A percentile compares a stretch with the other conserved stretches of the same genome.
phyloP scores from a whole-genome alignment of 768 basidiomycete genomes.

The Psilocybe cyanescens region DNA sequence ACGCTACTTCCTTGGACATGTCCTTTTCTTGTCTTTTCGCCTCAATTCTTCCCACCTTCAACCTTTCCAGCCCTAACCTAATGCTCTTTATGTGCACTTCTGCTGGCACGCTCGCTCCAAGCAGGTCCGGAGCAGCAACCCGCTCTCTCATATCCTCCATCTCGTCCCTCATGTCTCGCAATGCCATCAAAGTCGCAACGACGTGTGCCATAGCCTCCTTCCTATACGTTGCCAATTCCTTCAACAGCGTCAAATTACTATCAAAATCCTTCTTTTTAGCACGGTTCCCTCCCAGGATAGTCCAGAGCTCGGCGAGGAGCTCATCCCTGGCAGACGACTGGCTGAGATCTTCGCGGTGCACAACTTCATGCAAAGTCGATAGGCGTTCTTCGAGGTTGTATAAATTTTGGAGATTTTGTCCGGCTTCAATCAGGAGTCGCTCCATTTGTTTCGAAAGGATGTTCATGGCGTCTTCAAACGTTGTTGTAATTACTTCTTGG shows the following conservation, averaged over 20 bases:
- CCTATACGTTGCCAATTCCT: slow-evolving; percentile 58
- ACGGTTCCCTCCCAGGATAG: slow-evolving; percentile 65
- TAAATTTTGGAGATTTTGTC: slow-evolving; percentile 57
- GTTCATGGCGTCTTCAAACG: slow-evolving; percentile 68
- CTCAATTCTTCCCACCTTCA: slow-evolving; percentile 60
- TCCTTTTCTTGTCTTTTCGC: slow-evolving; percentile 53
- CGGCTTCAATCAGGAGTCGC: slow-evolving; percentile 70
- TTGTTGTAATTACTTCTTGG: slow-evolving; percentile 49
- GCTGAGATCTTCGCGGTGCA: slow-evolving; percentile 58
- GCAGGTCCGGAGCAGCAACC: slow-evolving; percentile 68
- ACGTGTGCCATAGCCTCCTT: slow-evolving; percentile 68
- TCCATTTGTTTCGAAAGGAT: slow-evolving; percentile 54
- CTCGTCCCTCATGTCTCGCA: slow-evolving; percentile 69
- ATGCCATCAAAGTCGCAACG: slow-evolving; percentile 61
- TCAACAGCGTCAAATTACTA: slow-evolving; percentile 55
- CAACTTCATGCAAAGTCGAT: slow-evolving; percentile 56
- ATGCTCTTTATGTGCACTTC: slow-evolving; percentile 82
- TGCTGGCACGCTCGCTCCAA: slow-evolving; percentile 62
- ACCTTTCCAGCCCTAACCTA: slow-evolving; percentile 58
- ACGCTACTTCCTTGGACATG: slow-evolving; percentile 34
- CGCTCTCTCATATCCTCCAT: slow-evolving; percentile 79
- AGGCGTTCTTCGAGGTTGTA: slow-evolving; percentile 67
- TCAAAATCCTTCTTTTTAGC: slow-evolving; percentile 52
- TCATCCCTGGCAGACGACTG: slow-evolving; percentile 50
- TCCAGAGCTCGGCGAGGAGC: slow-evolving; percentile 72